These are phyloP conservation scores for Aspergillus sp. DNA, from an alignment of 2,329 filamentous ascomycete species.

Conservation along the genomic window DNA sequence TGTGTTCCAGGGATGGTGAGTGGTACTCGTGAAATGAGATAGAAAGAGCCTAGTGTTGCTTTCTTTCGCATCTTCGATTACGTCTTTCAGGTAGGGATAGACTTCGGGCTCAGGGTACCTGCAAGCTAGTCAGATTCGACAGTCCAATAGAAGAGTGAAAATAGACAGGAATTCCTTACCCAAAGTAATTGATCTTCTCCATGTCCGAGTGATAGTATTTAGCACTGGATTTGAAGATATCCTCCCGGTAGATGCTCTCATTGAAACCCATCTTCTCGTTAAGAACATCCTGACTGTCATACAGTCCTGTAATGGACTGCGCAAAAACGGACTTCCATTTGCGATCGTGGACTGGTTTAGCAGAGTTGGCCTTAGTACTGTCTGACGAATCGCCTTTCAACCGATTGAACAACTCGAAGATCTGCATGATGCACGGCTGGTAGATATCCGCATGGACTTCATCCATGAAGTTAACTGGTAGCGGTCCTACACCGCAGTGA, in stretches of 20 bases:
- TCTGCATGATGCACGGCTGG: slow-evolving; percentile 28
- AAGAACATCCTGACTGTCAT: slow-evolving; percentile 22
- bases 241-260: slow-evolving; percentile 23
- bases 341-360: slow-evolving; percentile 13
- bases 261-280: slow-evolving; percentile 34
- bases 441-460: slow-evolving; percentile 23
- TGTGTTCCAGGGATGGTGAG: slow-evolving; percentile 40
- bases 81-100: slow-evolving; percentile 32
- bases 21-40: slow-evolving; percentile 28
- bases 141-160: background rate
- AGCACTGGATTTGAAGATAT: slow-evolving; percentile 20
- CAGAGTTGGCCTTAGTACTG: background rate
- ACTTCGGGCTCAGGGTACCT: slow-evolving; percentile 34
- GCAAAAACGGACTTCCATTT: slow-evolving; percentile 26
- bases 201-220: slow-evolving; percentile 27
- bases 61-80: slow-evolving; percentile 25
- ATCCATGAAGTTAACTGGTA: slow-evolving; percentile 25
- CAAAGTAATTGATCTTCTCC: slow-evolving; percentile 40
- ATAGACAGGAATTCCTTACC: slow-evolving; percentile 17
- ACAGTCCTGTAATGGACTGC: slow-evolving; percentile 27
- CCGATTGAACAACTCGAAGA: slow-evolving; percentile 26
- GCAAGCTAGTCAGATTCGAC: slow-evolving; percentile 1
- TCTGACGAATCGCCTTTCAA: slow-evolving; percentile 8
- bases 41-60: slow-evolving; percentile 24
- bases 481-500: slow-evolving; percentile 25